Evolutionary conservation across 345 rosid genomes (phyloP).

Genomic region (Salix arbutifolia): DNA sequence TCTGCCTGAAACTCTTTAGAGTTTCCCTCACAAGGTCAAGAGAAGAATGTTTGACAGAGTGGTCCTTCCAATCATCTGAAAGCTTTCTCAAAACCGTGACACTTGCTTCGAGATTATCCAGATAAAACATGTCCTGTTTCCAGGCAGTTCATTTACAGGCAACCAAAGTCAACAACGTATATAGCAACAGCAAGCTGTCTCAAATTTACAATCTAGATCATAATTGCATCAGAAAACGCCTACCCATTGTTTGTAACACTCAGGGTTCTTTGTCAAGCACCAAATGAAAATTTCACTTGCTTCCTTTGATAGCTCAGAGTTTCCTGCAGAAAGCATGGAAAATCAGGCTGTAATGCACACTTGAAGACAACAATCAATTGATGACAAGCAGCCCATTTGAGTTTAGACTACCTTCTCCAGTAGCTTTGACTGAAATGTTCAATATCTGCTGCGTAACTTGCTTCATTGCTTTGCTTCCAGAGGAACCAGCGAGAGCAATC

Average conservation of each 20-base stretch:
- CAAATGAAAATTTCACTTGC: slow-evolving; percentile 44
- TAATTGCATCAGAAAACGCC: slow-evolving; percentile 13
- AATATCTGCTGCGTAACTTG: slow-evolving; percentile 7
- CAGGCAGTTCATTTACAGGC: not conserved
- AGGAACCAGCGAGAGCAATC: slow-evolving; percentile 1
- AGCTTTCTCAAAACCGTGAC: slow-evolving; percentile 39
- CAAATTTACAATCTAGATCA: not conserved
- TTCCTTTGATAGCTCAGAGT: slow-evolving; percentile 43
- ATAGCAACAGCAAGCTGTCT: not conserved
- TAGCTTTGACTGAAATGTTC: slow-evolving; percentile 2
- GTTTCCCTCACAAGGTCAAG: slow-evolving; percentile 38
- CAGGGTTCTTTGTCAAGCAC: slow-evolving; percentile 50
- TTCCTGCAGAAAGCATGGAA: slow-evolving; percentile 24
- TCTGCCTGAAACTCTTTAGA: slow-evolving; percentile 43
- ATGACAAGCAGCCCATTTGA: not conserved
- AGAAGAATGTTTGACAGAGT: slow-evolving; percentile 29
- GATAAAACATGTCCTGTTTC: slow-evolving; percentile 44
- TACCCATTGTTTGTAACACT: slow-evolving; percentile 57
- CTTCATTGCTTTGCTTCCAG: slow-evolving; percentile 8
- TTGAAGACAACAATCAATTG: not conserved
- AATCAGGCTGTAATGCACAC: not conserved
- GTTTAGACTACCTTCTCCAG: not conserved
- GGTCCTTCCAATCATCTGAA: slow-evolving; percentile 42
- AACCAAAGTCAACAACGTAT: not conserved
- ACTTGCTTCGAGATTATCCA: slow-evolving; percentile 51